Evolutionary conservation across 1,284 basidiomycete species (phyloP), one percentile per base, ranked within the genome.

Genomic region (Fomitopsis schrenkii): DNA sequence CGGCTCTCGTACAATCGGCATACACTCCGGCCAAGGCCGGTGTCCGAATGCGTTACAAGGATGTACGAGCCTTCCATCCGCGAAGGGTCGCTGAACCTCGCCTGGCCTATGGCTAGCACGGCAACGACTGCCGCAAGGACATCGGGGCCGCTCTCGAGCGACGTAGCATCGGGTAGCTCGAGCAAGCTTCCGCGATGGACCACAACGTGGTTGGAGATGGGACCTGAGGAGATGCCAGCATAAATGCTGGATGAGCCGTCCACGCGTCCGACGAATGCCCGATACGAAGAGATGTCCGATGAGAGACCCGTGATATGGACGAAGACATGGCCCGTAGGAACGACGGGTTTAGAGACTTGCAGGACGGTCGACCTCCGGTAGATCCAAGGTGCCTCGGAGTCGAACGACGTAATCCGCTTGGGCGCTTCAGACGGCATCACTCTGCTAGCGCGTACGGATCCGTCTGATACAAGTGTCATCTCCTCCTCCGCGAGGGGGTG

Each of bases 31-130:
- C 62, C 59, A 2, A 63, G 46, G 8, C 19, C 15, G 3, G 55
- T 56, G 45, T 65, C 60, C 7, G 58, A 41, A 28, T 62, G 57
- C 3, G 59, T 58, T 7, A 68, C 48, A 5, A 68, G 54, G 28
- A 64, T 57, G 2, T 22, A 42, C 22, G 30, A 28, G 2, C 52
- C 33, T 5, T 38, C 19, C 14, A 66, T 58, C 15, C 64, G 64
- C 26, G 53, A 56, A 22, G 64, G 65, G 9, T 62, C 42, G 3
- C 52, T 22, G 41, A 64, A 65, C 14, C 59, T 40, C 3, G 48
- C 30, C 2, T 40, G 30, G 2, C 62, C 62, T 19, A 65, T 36
- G 8, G 59, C 59, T 2, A 66, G 44, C 6, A 62, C 58, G n/a
- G 63, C 62, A 7, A 59, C 41, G 2, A 45, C 46, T 12, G 10